Base-by-base conservation (phyloP, 768 basidiomycete genomes). In the Tricholoma sp. region DNA sequence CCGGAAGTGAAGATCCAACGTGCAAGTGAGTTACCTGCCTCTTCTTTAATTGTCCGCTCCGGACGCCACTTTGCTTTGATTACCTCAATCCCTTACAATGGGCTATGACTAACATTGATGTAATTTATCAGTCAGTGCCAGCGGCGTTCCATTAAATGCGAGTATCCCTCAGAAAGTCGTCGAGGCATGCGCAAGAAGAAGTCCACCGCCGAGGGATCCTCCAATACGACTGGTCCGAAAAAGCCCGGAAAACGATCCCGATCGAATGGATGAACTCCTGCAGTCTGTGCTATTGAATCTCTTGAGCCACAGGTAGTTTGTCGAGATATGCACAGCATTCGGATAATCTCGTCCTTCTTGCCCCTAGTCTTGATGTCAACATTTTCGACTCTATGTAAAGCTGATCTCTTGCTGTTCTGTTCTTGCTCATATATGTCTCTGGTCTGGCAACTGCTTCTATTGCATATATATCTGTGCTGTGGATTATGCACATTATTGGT, bases 151-250 rank as follows among this genome's bases (percentile, higher is more conserved):
- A 79, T 89, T 49, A 80, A 75, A 55, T 90, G 88, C 66, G 85
- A 85, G 63, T 89, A 87, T 61, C 88, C 88, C 0, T 69, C 75
- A 6, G 85, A 86, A 67, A 88, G 86, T 62, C 76, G 85, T 34
- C 78, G 88, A 15, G 88, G 88, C 9, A 82, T 86, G 78, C 77
- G 84, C 51, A 81, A 77, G 68, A 80, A 77, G 66, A 80, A 76
- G 58, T 57, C 53, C 49, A 61, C 41, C 49, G 61, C 41, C 6
- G 44, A n/a, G 13, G 48, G 56, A 55, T 54, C 60, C 53, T 54
- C 60, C 53, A 62, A 65, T 53, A 50, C 60, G 8, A 60, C 61
- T 34, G 63, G 61, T 29, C 58, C 63, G 13, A 71, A 70, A 36
- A 65, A 58, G 29, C 45, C 59, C n/a, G 56, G 62, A 13, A 64